These are phyloP conservation scores for Epichloe hybrida DNA, from an alignment of 2,329 filamentous ascomycete species.

Conservation along the genomic window DNA sequence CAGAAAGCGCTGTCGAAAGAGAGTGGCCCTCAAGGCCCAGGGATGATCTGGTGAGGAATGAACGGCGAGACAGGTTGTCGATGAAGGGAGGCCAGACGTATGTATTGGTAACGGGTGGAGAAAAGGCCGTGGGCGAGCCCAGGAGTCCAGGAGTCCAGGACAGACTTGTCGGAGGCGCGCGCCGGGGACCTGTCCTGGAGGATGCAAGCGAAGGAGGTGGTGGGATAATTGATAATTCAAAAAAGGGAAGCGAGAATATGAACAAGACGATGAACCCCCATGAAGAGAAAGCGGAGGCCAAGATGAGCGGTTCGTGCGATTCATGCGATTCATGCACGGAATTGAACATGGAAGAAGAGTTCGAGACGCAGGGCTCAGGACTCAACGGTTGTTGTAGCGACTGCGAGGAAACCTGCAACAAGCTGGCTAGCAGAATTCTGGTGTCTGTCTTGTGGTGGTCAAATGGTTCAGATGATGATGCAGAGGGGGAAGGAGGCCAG, in stretches of 20 bases:
- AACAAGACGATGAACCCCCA: neutral
- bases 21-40: slow-evolving; percentile 14
- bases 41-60: slow-evolving; percentile 22
- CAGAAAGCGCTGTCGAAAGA: slow-evolving; percentile 5
- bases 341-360: neutral
- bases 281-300: neutral
- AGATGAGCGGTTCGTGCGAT: neutral
- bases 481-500: neutral
- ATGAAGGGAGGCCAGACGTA: slow-evolving; percentile 4
- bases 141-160: no score
- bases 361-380: neutral
- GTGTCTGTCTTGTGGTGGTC: neutral
- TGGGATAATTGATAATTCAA: neutral
- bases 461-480: neutral
- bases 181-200: no score
- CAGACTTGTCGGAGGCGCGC: no score
- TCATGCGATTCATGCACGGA: neutral
- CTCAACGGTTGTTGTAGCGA: neutral
- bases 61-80: slow-evolving; percentile 20
- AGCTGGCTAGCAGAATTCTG: no score
- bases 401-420: neutral
- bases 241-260: neutral
- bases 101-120: neutral
- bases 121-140: neutral
- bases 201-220: no score